Evolutionary conservation across 352 stramenopile species (phyloP), one percentile per base, ranked within the genome.

Genomic region (Globisporangium radiosum): DNA sequence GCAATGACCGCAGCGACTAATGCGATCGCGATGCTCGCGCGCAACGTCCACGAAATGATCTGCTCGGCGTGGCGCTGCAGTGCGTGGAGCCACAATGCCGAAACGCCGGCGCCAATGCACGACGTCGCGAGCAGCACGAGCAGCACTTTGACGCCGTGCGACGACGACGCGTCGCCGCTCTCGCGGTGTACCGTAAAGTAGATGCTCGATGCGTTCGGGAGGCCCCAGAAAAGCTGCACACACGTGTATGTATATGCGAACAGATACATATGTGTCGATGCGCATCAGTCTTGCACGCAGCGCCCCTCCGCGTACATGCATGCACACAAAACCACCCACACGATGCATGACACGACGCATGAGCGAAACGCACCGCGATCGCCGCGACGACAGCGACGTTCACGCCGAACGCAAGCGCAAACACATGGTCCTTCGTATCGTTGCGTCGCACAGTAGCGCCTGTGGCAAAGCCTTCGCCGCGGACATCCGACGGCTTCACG

Each of bases 131-230:
- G 51, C 55, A 91, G 78, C 36, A 91, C 78, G 56, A 76, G 57
- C 39, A 93, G 82, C 49, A 93, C 80, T 14, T 77, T 88, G 47
- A 92, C 51, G 0, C 84, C 84, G 55, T 93, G 85, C 17, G 85
- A 94, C 44, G 68, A 64, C 25, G 75, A 68, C 1, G 68, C 15
- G 15, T 42, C 66, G 36, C 70, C 67, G 14, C 82, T 78, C 14
- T 69, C 64, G 37, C n/a, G 52, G 53, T 95, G 85, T 13, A 76
- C 70, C 15, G 85, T 95, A 55, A 95, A 95, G 68, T 89, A 84
- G 54, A 92, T 76, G 44, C 75, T 81, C 7, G 75, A 87, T 2
- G 80, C 66, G 52, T 92, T 94, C 25, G 85, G 85, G 7, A 91
- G 60, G 5, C 85, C 85, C 52, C 85, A 85, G 36, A 81, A 73